Conservation (phyloP, 495 filamentous ascomycete genomes). For the Xylaria cubensis region DNA sequence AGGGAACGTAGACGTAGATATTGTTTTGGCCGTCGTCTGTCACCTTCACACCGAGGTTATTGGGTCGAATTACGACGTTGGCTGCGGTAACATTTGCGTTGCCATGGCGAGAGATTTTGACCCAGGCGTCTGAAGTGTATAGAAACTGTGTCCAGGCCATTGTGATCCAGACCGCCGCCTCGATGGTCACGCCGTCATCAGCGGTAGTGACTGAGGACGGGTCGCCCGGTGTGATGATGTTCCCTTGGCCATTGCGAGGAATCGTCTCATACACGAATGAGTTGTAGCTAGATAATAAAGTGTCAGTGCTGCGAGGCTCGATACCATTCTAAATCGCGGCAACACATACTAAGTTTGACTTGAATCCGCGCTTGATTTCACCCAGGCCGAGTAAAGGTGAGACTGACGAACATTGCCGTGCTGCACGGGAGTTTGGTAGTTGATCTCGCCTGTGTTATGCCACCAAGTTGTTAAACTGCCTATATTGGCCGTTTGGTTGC, state of each 20-base stretch:
- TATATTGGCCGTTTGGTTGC: neutral
- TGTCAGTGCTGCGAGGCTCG: neutral
- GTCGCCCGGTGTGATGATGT: neutral
- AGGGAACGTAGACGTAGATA: neutral
- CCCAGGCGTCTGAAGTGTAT: conserved; percentile 32
- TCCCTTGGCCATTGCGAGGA: conserved; percentile 5
- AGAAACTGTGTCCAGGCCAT: conserved; percentile 35
- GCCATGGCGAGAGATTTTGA: conserved; percentile 34
- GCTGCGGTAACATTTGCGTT: conserved; percentile 6
- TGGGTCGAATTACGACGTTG: conserved; percentile 32
- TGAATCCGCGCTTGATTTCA: neutral
- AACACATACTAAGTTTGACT: neutral
- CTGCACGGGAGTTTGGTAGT: neutral
- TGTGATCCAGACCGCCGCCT: conserved; percentile 7
- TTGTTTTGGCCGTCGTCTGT: neutral
- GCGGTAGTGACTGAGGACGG: neutral
- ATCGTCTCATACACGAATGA: conserved; percentile 5
- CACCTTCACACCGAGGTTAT: neutral
- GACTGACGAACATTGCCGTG: neutral
- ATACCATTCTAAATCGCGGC: neutral
- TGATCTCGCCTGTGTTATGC: neutral
- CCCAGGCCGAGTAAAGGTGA: conserved; percentile 7
- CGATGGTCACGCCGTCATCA: neutral
- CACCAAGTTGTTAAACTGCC: conserved; percentile 1
- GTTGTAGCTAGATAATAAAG: neutral